Conservation (phyloP, 2,329 filamentous ascomycete species). For the Hymenoscyphus albidus region DNA sequence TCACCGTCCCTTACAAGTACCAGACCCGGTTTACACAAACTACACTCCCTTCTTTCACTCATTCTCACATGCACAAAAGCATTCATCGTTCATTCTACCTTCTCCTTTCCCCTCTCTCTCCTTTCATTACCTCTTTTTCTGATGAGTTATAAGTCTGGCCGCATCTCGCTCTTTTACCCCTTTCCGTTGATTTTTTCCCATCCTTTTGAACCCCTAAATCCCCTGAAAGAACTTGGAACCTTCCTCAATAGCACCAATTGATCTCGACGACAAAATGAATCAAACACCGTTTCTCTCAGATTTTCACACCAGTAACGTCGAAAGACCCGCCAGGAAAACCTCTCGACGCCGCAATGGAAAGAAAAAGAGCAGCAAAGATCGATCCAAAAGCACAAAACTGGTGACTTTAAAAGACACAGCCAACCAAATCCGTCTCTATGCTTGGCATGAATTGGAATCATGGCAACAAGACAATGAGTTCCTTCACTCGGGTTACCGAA, state of each 20-base stretch:
- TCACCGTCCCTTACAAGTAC: neutral
- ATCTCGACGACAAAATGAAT: neutral
- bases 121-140: neutral
- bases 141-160: neutral
- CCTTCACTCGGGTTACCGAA: slow-evolving; percentile 9
- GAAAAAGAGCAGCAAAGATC: neutral
- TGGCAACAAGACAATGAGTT: slow-evolving; percentile 16
- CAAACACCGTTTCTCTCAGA: slow-evolving; percentile 6
- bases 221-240: neutral
- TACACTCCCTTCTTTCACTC: neutral
- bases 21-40: neutral
- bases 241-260: neutral
- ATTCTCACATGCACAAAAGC: neutral
- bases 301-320: slow-evolving; percentile 5
- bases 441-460: slow-evolving; percentile 11
- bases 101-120: neutral
- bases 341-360: slow-evolving; percentile 7
- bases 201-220: neutral
- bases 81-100: neutral
- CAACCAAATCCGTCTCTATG: slow-evolving; percentile 10
- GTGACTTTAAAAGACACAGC: slow-evolving; percentile 5
- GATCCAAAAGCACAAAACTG: neutral
- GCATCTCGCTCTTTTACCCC: neutral
- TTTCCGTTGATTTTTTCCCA: neutral
- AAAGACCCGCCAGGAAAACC: neutral